Evolutionary conservation across 106 monocot species (phyloP).

Genomic region (Dioscorea zingiberensis): DNA sequence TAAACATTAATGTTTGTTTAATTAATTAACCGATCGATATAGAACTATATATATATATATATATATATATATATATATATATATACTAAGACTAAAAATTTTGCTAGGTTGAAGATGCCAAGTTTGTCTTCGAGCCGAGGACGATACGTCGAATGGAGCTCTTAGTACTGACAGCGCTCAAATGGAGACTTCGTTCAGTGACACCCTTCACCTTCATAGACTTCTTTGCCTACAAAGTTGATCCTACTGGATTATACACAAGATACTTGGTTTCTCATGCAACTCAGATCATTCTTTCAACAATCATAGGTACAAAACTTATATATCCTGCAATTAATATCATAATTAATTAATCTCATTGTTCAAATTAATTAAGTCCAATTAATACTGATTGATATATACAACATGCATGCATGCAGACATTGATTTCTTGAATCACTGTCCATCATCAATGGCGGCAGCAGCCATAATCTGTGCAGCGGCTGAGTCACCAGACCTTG

Average conservation of each 20-base stretch:
- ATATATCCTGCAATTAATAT: too few species aligned
- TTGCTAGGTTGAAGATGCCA: slow-evolving; percentile 46
- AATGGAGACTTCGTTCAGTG: slow-evolving; percentile 54
- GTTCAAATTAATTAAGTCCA: too few species aligned
- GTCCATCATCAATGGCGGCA: slow-evolving; percentile 62
- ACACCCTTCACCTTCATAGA: slow-evolving; percentile 52
- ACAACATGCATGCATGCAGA: slow-evolving; percentile 9
- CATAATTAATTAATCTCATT: too few species aligned
- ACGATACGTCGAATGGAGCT: slow-evolving; percentile 65
- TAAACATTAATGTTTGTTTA: too few species aligned
- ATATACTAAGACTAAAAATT: too few species aligned
- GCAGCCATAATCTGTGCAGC: slow-evolving; percentile 53
- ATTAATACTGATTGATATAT: not conserved
- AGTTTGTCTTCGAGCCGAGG: slow-evolving; percentile 56
- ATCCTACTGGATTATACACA: slow-evolving; percentile 14
- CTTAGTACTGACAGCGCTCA: slow-evolving; percentile 48
- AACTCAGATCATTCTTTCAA: slow-evolving; percentile 31
- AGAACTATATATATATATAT: too few species aligned
- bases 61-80: too few species aligned
- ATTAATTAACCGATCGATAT: too few species aligned
- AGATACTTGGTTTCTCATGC: slow-evolving; percentile 38
- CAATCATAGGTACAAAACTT: slow-evolving; percentile 29
- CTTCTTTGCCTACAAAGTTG: slow-evolving; percentile 35
- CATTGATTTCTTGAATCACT: slow-evolving; percentile 49
- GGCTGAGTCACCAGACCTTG: slow-evolving; percentile 28